Evolutionary conservation across 2,329 filamentous ascomycete genomes (phyloP).

Genomic region (Orbilia javanica): DNA sequence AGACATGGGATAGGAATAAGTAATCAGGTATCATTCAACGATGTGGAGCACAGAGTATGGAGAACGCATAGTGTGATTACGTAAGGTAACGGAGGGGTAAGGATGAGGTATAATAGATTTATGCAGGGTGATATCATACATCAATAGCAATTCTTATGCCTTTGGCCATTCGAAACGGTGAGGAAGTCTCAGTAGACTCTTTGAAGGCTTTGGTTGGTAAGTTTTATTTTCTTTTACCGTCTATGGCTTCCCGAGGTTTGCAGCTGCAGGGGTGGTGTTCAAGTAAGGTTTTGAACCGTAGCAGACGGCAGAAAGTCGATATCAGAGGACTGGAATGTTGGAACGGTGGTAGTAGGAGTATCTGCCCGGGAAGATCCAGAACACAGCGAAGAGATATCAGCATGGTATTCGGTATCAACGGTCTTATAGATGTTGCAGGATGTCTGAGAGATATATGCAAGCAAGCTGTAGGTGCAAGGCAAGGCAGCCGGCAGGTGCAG

Average conservation of each 20-base stretch:
- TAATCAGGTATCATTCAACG: conserved; percentile 31
- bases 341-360: conserved; percentile 2
- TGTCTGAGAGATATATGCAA: conserved; percentile 36
- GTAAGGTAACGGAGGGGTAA: background rate
- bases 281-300: conserved; percentile 22
- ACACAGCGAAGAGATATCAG: conserved; percentile 10
- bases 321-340: conserved; percentile 11
- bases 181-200: conserved; percentile 25
- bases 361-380: background rate
- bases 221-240: background rate
- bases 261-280: conserved; percentile 7
- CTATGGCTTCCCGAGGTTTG: conserved; percentile 4
- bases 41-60: conserved; percentile 8
- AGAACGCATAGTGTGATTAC: conserved; percentile 16
- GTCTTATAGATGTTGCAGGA: conserved; percentile 1
- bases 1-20: conserved; percentile 36
- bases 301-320: background rate
- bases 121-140: conserved; percentile 57
- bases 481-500: conserved; percentile 23
- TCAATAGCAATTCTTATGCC: conserved; percentile 63
- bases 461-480: conserved; percentile 45
- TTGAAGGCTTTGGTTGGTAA: conserved; percentile 13
- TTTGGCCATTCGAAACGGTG: conserved; percentile 60
- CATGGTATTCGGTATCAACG: background rate
- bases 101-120: background rate